Percentiles rank a stretch among this genome's conserved stretches.
phyloP scores from a whole-genome alignment of 1,284 basidiomycete genomes.

The Heterobasidion occidentale region DNA sequence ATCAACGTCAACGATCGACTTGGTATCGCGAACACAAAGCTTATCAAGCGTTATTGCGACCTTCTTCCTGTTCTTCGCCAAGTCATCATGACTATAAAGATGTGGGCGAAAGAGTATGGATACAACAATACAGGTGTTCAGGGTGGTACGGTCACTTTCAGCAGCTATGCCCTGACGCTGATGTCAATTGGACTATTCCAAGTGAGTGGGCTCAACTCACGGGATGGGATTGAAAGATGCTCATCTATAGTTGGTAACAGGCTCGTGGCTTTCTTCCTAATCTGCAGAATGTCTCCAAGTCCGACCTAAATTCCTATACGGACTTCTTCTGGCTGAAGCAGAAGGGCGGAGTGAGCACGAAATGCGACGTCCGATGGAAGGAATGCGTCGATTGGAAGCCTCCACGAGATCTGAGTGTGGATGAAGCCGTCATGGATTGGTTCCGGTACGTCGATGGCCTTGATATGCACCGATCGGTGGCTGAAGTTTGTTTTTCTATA shows the following conservation, averaged over 20 bases:
- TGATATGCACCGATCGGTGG: neutral
- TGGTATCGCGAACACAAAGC: conserved; percentile 39
- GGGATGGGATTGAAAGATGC: neutral
- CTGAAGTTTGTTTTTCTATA: neutral
- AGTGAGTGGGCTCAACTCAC: conserved; percentile 21
- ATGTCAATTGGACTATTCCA: conserved; percentile 53
- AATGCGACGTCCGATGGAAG: conserved; percentile 32
- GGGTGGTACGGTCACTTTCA: conserved; percentile 30
- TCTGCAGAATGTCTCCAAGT: conserved; percentile 29
- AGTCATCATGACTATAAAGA: conserved; percentile 38
- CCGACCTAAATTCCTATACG: conserved; percentile 6
- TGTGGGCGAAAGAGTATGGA: conserved; percentile 43
- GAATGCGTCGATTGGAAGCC: conserved; percentile 16
- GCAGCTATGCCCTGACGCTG: conserved; percentile 48
- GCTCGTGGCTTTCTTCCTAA: conserved; percentile 37
- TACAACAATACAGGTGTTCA: conserved; percentile 35
- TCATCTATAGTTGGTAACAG: conserved; percentile 19
- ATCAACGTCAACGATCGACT: conserved; percentile 53
- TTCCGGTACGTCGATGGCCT: conserved; percentile 30
- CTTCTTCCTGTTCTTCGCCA: conserved; percentile 31
- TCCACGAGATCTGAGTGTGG: conserved; percentile 13
- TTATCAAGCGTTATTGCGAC: conserved; percentile 41
- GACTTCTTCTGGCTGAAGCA: conserved; percentile 28
- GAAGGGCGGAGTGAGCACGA: conserved; percentile 14
- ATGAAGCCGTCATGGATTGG: conserved; percentile 31